Evolutionary conservation across 768 basidiomycete species (phyloP).

Genomic region (Butyriboletus loyo): DNA sequence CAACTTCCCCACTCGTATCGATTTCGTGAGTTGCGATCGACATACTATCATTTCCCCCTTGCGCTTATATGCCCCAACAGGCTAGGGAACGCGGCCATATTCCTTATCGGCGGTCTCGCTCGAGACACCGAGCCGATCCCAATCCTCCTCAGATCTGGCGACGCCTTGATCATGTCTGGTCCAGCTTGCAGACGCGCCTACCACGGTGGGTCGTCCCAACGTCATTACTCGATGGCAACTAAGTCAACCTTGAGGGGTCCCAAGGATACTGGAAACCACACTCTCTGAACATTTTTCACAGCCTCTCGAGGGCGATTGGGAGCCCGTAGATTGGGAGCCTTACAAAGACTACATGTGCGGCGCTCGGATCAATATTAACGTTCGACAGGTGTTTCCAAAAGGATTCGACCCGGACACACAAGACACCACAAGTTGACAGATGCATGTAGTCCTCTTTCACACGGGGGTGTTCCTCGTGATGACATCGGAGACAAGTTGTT

Average conservation of each 20-base stretch:
- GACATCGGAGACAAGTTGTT: neutral
- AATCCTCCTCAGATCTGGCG: constrained; percentile 86
- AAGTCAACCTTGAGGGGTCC: constrained; percentile 55
- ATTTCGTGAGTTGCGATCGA: constrained; percentile 67
- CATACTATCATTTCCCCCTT: neutral
- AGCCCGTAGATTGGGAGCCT: constrained; percentile 48
- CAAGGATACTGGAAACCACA: constrained; percentile 80
- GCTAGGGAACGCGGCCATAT: constrained; percentile 84
- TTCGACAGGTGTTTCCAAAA: constrained; percentile 82
- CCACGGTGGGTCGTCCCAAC: constrained; percentile 60
- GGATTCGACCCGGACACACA: constrained; percentile 44
- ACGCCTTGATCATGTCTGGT: constrained; percentile 92
- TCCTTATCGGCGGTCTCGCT: constrained; percentile 83
- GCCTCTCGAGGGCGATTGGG: constrained; percentile 24
- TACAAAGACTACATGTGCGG: constrained; percentile 64
- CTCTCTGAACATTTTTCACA: constrained; percentile 58
- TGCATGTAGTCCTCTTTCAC: neutral
- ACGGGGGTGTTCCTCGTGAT: neutral
- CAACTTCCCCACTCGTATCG: constrained; percentile 88
- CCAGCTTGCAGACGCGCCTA: constrained; percentile 81
- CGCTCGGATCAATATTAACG: constrained; percentile 87
- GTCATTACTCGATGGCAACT: neutral
- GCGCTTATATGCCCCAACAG: constrained; percentile 36
- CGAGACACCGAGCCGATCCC: constrained; percentile 75
- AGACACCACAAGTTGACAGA: neutral